These are phyloP conservation scores for Waitea zeae DNA, from an alignment of 1,284 basidiomycete species.

Conservation along the genomic window DNA sequence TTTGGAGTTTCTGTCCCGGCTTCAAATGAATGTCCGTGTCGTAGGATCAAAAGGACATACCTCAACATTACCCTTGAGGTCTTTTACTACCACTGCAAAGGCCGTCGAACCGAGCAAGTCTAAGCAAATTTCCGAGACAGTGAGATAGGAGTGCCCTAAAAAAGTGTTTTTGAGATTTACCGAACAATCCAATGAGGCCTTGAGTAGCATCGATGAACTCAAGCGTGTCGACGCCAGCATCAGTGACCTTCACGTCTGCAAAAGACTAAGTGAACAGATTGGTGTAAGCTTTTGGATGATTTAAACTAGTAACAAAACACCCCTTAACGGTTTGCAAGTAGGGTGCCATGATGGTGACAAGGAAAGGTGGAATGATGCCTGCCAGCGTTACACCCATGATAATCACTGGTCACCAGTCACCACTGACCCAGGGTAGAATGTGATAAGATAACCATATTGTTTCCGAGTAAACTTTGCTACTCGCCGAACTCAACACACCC, in stretches of 20 bases:
- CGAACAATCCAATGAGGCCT: conserved; percentile 84
- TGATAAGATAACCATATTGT: too few relatives aligned
- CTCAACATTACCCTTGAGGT: conserved; percentile 85
- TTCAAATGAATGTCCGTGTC: conserved; percentile 2
- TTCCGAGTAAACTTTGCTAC: too few relatives aligned
- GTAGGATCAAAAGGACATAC: conserved; percentile 25
- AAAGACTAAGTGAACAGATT: conserved; percentile 47
- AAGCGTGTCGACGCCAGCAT: conserved; percentile 77
- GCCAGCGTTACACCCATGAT: too few relatives aligned
- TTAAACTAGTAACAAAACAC: conserved; percentile 8
- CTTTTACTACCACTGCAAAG: conserved; percentile 73
- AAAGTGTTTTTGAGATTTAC: conserved; percentile 21
- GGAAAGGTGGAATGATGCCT: too few relatives aligned
- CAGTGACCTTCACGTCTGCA: conserved; percentile 76
- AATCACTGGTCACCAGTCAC: too few relatives aligned
- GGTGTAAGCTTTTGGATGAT: not conserved
- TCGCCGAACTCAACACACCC: too few relatives aligned
- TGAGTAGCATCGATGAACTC: conserved; percentile 82
- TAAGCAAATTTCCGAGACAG: conserved; percentile 14
- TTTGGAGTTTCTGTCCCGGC: conserved; percentile 60
- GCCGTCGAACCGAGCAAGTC: conserved; percentile 83
- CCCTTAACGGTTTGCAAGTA: conserved; percentile 79
- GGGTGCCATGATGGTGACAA: conserved; percentile 37
- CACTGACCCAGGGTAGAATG: too few relatives aligned
- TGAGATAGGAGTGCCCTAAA: not conserved